Base-by-base conservation (phyloP, 2,329 filamentous ascomycete genomes). In the Talaromyces sp. region DNA sequence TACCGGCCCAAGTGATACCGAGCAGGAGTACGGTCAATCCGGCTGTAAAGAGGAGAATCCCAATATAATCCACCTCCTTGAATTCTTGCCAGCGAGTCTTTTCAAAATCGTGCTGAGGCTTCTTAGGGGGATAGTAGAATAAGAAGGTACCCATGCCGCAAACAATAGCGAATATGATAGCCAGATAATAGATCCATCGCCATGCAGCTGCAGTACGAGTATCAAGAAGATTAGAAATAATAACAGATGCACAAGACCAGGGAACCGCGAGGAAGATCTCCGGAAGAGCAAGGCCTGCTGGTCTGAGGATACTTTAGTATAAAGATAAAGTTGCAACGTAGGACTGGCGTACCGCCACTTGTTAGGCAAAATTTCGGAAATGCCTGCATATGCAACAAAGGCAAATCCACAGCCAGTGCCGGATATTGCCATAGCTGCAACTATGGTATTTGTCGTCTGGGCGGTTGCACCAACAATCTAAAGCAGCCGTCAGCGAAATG, bases 121-220 rank as follows among this genome's bases (percentile, higher is more conserved):
- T 31, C 33, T 31, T 10, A 13, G 52, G 52, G 17, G 52, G 52
- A 19, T 39, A 57, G 27, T 57, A 57, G 52, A 39, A 57, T 5
- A 57, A 3, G 7, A 11, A 2, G 4, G 52, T 57, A 7, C 52
- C 52, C 3, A 57, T 13, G 9, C 22, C n/a, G 31, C 3, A 4
- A n/a, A 57, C 17, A 15, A 1, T 17, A 15, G 27, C 11, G 19
- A 39, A 57, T 13, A 57, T 57, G 8, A 39, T 35, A 19, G 15
- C 52, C 13, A 57, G 37, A 31, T 57, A 57, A 27, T 57, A 57
- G 52, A 35, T 35, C 52, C 52, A 57, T 7, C 52, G 52, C 52
- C 52, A 57, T 19, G 33, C 10, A 19, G 52, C 27, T 22, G 19
- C 19, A 22, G 19, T 22, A 39, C 39, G 52, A 4, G 15, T n/a